Percentiles rank a stretch among this genome's conserved stretches.
These are phyloP conservation scores for Populus trichocarpa DNA, from an alignment of 441 rosid genomes.

Conservation along the genomic window DNA sequence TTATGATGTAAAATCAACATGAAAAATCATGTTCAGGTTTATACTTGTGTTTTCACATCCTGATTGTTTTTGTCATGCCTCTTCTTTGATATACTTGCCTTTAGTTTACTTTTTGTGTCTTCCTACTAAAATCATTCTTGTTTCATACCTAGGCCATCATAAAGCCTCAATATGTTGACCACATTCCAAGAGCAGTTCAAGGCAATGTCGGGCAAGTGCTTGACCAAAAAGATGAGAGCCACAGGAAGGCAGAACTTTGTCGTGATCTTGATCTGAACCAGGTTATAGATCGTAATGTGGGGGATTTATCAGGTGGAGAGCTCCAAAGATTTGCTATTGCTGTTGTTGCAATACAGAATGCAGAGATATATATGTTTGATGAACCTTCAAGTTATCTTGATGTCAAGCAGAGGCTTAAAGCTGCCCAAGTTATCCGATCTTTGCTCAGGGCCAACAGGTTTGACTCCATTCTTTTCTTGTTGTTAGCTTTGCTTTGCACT, in stretches of 20 bases:
- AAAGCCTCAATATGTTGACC: constrained; percentile 95
- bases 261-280: constrained; percentile 81
- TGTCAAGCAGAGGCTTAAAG: constrained; percentile 96
- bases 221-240: constrained; percentile 85
- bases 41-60: neutral
- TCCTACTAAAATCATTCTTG: constrained; percentile 11
- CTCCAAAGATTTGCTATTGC: constrained; percentile 97
- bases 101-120: constrained; percentile 5
- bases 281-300: constrained; percentile 87
- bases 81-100: neutral
- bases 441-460: constrained; percentile 87
- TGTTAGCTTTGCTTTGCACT: neutral
- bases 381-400: constrained; percentile 98
- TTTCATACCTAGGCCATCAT: constrained; percentile 61
- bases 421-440: constrained; percentile 90
- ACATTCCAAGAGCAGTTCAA: constrained; percentile 83
- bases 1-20: no score
- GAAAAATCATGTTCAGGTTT: neutral
- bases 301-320: constrained; percentile 98
- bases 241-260: constrained; percentile 68
- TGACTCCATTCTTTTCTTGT: constrained; percentile 8
- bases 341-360: constrained; percentile 85
- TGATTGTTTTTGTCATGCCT: neutral
- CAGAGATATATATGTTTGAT: constrained; percentile 98
- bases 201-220: constrained; percentile 94